Evolutionary conservation across 2,329 filamentous ascomycete genomes (phyloP).

Genomic region (Lasiodiplodia sp.): DNA sequence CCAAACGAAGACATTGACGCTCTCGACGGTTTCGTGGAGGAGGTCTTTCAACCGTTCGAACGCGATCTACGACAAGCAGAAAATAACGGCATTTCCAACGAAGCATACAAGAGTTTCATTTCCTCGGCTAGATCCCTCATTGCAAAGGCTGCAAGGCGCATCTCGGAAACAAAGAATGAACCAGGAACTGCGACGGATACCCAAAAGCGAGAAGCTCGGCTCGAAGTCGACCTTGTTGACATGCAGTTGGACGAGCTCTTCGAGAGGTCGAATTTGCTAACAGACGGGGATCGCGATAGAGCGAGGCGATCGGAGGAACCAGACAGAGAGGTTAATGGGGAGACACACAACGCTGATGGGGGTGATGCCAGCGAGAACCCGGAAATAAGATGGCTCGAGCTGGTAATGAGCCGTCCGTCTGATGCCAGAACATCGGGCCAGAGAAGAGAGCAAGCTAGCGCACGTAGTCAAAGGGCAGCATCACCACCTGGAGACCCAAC

Average conservation of each 20-base stretch:
- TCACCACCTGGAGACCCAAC: constrained; percentile 47
- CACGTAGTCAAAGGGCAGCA: not conserved
- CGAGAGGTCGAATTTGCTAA: constrained; percentile 18
- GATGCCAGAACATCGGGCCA: not conserved
- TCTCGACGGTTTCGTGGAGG: constrained; percentile 26
- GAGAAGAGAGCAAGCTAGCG: not conserved
- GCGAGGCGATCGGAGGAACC: constrained; percentile 13
- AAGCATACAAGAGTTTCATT: constrained; percentile 25
- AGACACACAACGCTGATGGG: not conserved
- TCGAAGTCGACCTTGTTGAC: constrained; percentile 26
- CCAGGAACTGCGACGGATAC: constrained; percentile 11
- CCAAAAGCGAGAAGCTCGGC: constrained; percentile 14
- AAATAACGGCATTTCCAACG: constrained; percentile 16
- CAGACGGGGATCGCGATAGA: not conserved
- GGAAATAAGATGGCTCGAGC: not conserved
- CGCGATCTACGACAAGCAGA: constrained; percentile 17
- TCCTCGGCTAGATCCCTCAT: constrained; percentile 20
- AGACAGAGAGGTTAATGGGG: not conserved
- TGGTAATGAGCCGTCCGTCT: not conserved
- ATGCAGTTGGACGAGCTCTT: constrained; percentile 27
- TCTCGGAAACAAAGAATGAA: constrained; percentile 23
- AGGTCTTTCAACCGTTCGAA: constrained; percentile 27
- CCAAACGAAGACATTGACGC: constrained; percentile 5
- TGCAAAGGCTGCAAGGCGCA: constrained; percentile 19
- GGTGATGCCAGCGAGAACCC: not conserved